phyloP scores from a whole-genome alignment of 345 rosid species.

The Microcos paniculata region DNA sequence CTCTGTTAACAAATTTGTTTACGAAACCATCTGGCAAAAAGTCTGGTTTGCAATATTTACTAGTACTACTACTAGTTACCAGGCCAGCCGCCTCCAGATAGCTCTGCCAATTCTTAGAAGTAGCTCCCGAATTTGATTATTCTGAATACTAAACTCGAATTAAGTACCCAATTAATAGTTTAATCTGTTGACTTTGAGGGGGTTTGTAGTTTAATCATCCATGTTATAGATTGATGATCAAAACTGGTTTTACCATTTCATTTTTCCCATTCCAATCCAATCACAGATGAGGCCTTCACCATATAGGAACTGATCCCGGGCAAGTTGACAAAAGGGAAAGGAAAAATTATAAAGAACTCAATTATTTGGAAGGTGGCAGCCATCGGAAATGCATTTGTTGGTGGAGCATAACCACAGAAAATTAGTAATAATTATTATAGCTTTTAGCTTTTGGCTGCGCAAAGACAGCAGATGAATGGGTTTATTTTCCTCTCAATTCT shows the following conservation, averaged over 20 bases:
- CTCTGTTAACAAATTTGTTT: neutral
- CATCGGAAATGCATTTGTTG: neutral
- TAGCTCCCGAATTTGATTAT: no score
- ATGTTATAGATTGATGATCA: neutral
- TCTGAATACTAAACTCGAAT: neutral
- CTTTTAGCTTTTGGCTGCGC: neutral
- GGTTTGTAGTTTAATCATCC: neutral
- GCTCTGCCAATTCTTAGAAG: neutral
- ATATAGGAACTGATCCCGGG: neutral
- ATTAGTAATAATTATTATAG: neutral
- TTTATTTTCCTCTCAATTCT: no score
- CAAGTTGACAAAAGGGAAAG: neutral
- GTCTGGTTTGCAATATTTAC: neutral
- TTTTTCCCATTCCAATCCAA: neutral
- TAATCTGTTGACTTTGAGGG: neutral
- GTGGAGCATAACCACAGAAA: neutral
- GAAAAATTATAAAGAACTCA: neutral
- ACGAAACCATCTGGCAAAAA: no score
- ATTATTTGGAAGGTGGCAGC: neutral
- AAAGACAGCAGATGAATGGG: neutral
- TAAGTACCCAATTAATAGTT: neutral
- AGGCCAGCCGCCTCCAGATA: neutral
- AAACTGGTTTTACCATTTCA: neutral
- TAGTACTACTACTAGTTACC: no score
- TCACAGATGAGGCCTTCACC: constrained; percentile 4